Base-by-base conservation (phyloP, 345 rosid genomes). In the Euphorbia peplus region DNA sequence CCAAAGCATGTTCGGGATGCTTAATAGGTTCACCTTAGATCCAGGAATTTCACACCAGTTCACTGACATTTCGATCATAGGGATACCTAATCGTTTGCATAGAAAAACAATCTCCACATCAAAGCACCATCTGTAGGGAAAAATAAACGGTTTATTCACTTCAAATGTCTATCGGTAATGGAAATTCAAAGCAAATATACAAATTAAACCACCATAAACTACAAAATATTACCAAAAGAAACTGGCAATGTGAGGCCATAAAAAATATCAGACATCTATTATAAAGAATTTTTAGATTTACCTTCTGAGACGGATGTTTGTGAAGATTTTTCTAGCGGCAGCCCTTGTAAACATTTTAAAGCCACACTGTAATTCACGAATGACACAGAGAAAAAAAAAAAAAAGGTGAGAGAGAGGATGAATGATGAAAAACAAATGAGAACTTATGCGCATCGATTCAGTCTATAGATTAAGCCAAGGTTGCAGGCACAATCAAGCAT, bases 281-380 rank as follows among this genome's bases (percentile, higher is more conserved):
- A 47, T 58, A 25, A 21, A 57, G 26, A 60, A 42, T 29, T 16
- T 7, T 9, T n/a, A 39, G 32, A 57, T 5, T 41, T 80, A 90
- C 99, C 99, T 86, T 85, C 88, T 88, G 76, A 95, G 76, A 51
- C 86, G 91, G 67, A 95, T 71, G 78, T 90, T 95, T 55, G 93
- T 80, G 78, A 91, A 95, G 73, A 95, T 95, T 81, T 81, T 91
- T 76, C 92, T 84, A 16, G 96, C 98, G n/a, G 99, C 97, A 75
- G 96, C 90, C 82, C 99, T 84, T 0, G 97, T 89, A 81, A 95
- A 95, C 99, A 95, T 95, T 87, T 95, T 95, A 78, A 95, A 95
- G 63, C 99, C 99, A 83, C 99, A 95, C 99, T 95, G 89, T 62
- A 12, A 65, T 67, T 57, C 32, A 70, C 28, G 24, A 21, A 47